Base-by-base conservation (phyloP, 306 rosid species). In the Rosa persica region DNA sequence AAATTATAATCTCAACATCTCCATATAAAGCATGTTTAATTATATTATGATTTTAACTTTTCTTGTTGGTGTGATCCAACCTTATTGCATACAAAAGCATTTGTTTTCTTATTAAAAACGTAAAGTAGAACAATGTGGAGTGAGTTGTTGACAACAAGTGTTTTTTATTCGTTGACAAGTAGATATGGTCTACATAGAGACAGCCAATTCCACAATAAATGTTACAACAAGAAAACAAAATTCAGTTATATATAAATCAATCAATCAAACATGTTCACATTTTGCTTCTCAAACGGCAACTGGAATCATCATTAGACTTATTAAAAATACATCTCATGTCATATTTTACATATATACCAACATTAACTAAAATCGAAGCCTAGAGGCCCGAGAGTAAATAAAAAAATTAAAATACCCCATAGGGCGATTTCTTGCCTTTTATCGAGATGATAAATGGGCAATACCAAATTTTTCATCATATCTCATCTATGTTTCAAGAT, bases 71-170 rank as follows among this genome's bases (percentile, higher is more conserved):
- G 13, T 39, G 23, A 3, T 20, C 23, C 76, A 73, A 73, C 49
- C 36, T 52, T 52, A 36, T 52, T 73, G 76, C 47, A 73, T 3
- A 52, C 36, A 51, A 30, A 30, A 36, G 66, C 76, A 51, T n/a
- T 73, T 38, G 20, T 52, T 73, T 52, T 52, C 36, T 36, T 73
- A 73, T 34, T 51, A 12, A 9, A 34, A 30, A 72, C 25, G 17
- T 5, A 34, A 49, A 27, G 75, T 11, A 48, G 19, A 49, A 49
- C 46, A 17, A 34, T 17, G 44, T 5, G 62, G 46, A 72, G 62
- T 72, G 62, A 72, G 75, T 49, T 49, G 75, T 71, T 48, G 62
- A 48, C 75, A 72, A 51, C 64, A n/a, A 30, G 5, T 5, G 4
- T 34, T 44, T 10, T 8, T 23, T 58, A n/a, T n/a, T 2, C 15